Base-by-base conservation (phyloP, 345 rosid genomes). In the Brassica juncea region DNA sequence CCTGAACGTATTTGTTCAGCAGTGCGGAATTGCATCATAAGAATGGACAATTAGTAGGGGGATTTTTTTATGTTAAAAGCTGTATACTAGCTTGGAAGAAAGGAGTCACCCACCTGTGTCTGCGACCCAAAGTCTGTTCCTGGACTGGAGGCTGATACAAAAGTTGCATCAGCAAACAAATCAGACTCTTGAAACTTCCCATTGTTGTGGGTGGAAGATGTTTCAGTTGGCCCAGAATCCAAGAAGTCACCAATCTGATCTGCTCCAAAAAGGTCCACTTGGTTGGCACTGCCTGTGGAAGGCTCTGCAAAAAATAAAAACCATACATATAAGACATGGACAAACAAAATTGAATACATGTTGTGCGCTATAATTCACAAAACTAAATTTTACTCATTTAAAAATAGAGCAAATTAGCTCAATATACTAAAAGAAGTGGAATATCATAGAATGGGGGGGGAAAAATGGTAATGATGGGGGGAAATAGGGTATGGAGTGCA, bases 131-230 rank as follows among this genome's bases (percentile, higher is more conserved):
- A 75, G 49, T 42, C 88, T 47, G 85, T 70, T 82, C 85, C 83
- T 74, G 82, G 84, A 62, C 90, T 72, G n/a, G 91, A 73, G 72
- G 99, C 98, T 35, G 97, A 95, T 67, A 95, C 94, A 84, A 95
- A 95, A 79, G 84, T 68, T 81, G 98, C 98, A 88, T 93, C 98
- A 69, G 94, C 99, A 86, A 95, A 95, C 75, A 95, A 90, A 82
- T 95, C 99, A 70, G 73, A 87, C 59, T 90, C 96, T 11, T 85
- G 73, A 66, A 90, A 80, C 72, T 79, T 84, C 82, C 44, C 76
- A 75, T 64, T 80, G 76, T 70, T 64, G 71, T 12, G 55, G 70
- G 59, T 77, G 23, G 87, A 37, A 86, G 91, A 80, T 63, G 82
- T 72, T 74, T 88, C 89, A 23, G 82, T 73, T 63, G 95, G 89